Evolutionary conservation across 805 yeast species (phyloP).

Genomic region (Danielia oregonensis): DNA sequence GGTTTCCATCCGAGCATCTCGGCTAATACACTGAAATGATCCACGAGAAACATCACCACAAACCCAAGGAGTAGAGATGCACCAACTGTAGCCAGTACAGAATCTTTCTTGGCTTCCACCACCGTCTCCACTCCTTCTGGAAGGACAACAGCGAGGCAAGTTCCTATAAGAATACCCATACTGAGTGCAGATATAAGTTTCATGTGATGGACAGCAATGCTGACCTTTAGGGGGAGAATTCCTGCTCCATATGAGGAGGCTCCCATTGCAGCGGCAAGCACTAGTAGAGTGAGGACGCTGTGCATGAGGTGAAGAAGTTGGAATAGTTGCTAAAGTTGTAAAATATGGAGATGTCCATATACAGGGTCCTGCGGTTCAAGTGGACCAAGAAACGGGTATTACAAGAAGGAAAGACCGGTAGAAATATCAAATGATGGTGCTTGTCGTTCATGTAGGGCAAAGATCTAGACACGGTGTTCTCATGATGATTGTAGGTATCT

Average conservation of each 20-base stretch:
- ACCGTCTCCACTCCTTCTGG: constrained; percentile 62
- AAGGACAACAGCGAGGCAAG: constrained; percentile 54
- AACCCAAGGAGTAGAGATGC: constrained; percentile 43
- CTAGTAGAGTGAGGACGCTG: constrained; percentile 4
- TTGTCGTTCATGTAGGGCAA: too few relatives aligned
- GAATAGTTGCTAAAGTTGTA: neutral
- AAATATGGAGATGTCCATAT: too few relatives aligned
- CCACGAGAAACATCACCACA: constrained; percentile 48
- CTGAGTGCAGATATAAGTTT: constrained; percentile 47
- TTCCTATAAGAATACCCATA: constrained; percentile 58
- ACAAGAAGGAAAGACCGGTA: too few relatives aligned
- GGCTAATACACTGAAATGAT: constrained; percentile 23
- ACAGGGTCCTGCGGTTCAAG: too few relatives aligned
- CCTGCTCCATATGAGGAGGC: constrained; percentile 11
- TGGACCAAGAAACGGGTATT: too few relatives aligned
- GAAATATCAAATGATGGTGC: too few relatives aligned
- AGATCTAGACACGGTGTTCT: too few relatives aligned
- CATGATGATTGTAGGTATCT: too few relatives aligned
- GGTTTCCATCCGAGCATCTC: neutral
- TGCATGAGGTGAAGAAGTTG: constrained; percentile 2
- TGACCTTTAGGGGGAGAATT: constrained; percentile 7
- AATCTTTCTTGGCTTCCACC: constrained; percentile 15
- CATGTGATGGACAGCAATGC: constrained; percentile 16
- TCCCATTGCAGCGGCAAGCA: constrained; percentile 5
- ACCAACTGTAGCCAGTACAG: neutral